phyloP scores from a whole-genome alignment of 139 green algal genomes.

The Closterium sp. region DNA sequence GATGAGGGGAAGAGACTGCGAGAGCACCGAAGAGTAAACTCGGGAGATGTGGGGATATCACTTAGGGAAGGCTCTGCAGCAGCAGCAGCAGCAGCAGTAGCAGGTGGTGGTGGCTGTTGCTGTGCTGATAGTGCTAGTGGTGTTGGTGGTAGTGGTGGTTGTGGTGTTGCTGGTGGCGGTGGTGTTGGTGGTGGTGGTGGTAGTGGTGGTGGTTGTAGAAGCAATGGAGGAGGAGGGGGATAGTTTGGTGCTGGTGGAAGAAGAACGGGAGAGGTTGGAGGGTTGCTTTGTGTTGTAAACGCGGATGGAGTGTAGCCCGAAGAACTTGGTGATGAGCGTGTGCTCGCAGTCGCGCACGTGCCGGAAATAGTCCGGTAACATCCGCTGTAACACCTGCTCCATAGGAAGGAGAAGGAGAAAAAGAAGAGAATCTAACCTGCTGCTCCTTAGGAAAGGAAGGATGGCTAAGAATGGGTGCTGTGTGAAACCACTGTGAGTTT shows the following conservation, averaged over 20 bases:
- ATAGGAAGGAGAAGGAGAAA: neutral
- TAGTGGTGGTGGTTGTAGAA: too few species aligned
- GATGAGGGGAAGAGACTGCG: neutral
- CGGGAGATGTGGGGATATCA: neutral
- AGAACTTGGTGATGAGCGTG: slow-evolving; percentile 85
- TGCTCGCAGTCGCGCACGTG: slow-evolving; percentile 69
- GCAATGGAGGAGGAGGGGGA: neutral
- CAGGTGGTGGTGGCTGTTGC: neutral
- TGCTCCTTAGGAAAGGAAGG: neutral
- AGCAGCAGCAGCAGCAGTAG: neutral
- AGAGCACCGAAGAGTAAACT: neutral
- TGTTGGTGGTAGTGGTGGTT: too few species aligned
- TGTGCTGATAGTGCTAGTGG: neutral
- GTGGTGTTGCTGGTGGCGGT: too few species aligned
- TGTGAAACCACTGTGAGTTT: too few species aligned
- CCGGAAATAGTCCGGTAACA: slow-evolving; percentile 78
- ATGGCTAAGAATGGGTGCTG: too few species aligned
- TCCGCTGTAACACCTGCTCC: slow-evolving; percentile 68
- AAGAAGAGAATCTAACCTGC: too few species aligned
- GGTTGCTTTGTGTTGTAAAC: slow-evolving; percentile 55
- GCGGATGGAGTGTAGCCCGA: slow-evolving; percentile 76
- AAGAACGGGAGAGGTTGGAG: neutral
- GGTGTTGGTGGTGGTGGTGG: neutral
- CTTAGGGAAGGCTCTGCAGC: neutral
- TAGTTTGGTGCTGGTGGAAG: neutral